Evolutionary conservation across 192 early-diverging fungal species (phyloP).

Genomic region (Chytriomyces hyalinus): DNA sequence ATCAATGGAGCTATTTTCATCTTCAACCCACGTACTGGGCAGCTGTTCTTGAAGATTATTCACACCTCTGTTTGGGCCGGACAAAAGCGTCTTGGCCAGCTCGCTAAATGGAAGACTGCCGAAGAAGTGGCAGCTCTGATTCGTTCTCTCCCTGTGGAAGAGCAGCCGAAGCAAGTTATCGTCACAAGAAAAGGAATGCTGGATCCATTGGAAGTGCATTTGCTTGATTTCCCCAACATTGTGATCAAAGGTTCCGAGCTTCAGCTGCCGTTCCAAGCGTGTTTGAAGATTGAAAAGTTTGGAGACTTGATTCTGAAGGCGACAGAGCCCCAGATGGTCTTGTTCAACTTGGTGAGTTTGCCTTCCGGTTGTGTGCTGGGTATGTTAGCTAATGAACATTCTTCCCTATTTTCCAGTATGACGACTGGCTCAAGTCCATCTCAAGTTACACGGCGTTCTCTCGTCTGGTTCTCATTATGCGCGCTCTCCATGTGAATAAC

Average conservation of each 20-base stretch:
- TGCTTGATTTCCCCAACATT: conserved; percentile 98
- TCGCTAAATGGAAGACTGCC: conserved; percentile 99
- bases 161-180: conserved; percentile 99
- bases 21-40: conserved; percentile 98
- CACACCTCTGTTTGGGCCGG: conserved; percentile 99
- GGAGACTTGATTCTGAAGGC: conserved; percentile 98
- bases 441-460: conserved; percentile 99
- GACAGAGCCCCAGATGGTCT: conserved; percentile 94
- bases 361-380: neutral
- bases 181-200: conserved; percentile 99
- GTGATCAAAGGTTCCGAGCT: conserved; percentile 97
- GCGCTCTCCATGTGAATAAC: conserved; percentile 96
- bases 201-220: conserved; percentile 96
- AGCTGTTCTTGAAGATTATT: conserved; percentile 99
- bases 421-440: conserved; percentile 96
- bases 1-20: conserved; percentile 99
- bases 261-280: conserved; percentile 97
- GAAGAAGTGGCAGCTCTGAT: conserved; percentile 99
- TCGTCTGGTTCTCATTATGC: conserved; percentile 92
- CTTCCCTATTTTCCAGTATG: conserved; percentile 63
- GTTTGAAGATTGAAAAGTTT: conserved; percentile 98
- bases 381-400: conserved; percentile 10
- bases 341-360: conserved; percentile 61
- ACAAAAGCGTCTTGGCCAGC: conserved; percentile 97
- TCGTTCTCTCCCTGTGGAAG: conserved; percentile 97